Evolutionary conservation across 2,329 filamentous ascomycete genomes (phyloP).

Genomic region (Pseudocercospora pini-densiflorae): DNA sequence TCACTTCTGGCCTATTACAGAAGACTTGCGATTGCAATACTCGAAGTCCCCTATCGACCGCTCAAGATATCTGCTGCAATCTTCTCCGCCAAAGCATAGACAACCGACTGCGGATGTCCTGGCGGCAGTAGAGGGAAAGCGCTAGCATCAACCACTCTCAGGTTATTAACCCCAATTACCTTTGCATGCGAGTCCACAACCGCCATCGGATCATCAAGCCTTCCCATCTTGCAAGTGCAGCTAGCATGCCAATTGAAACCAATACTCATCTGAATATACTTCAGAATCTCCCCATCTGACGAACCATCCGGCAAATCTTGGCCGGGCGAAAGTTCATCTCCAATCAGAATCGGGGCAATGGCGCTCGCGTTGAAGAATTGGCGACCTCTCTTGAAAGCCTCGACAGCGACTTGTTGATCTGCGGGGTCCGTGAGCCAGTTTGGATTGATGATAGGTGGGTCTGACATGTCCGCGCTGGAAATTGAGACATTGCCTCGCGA

Average conservation of each 20-base stretch:
- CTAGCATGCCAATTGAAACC: slow-evolving; percentile 4
- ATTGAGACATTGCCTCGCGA: too few species aligned
- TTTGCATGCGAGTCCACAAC: slow-evolving; percentile 1
- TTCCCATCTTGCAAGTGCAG: slow-evolving; percentile 18
- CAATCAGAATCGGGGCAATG: too few species aligned
- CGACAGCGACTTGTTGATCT: too few species aligned
- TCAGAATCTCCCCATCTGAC: slow-evolving; percentile 7
- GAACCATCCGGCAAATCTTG: background rate
- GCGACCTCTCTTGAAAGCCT: too few species aligned
- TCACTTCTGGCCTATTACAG: background rate
- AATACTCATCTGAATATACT: background rate
- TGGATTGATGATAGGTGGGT: too few species aligned
- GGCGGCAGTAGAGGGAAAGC: slow-evolving; percentile 29
- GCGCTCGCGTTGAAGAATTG: too few species aligned
- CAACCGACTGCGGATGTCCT: background rate
- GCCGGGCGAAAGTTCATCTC: background rate
- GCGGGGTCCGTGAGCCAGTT: too few species aligned
- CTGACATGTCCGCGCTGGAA: too few species aligned
- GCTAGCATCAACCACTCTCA: slow-evolving; percentile 34
- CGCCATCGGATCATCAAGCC: background rate
- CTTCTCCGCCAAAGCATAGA: background rate
- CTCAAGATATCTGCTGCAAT: background rate
- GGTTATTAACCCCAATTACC: slow-evolving; percentile 1
- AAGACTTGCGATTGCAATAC: background rate
- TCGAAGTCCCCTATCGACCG: background rate